Evolutionary conservation across 2,329 filamentous ascomycete species (phyloP).

Genomic region (Trichophyton mentagrophytes): DNA sequence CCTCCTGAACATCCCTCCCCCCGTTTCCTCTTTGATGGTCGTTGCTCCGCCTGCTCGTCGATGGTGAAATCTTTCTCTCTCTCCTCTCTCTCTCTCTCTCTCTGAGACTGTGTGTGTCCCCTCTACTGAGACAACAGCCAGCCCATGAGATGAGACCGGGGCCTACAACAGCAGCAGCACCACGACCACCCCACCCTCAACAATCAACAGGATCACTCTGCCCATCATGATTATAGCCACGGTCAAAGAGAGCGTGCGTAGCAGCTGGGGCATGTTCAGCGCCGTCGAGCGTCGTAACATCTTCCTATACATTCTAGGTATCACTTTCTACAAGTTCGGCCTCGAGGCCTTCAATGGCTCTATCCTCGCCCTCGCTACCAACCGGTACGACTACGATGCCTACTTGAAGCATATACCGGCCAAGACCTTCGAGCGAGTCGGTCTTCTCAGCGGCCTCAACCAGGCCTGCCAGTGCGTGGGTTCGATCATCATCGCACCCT

Average conservation of each 20-base stretch:
- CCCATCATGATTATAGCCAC: constrained; percentile 5
- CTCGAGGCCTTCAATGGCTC: constrained; percentile 42
- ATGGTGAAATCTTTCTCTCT: background rate
- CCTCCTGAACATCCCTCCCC: background rate
- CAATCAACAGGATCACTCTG: background rate
- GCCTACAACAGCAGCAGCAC: background rate
- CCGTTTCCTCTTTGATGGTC: background rate
- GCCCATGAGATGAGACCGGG: background rate
- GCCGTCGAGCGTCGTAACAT: constrained; percentile 35
- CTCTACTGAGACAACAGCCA: background rate
- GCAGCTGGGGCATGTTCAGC: constrained; percentile 24
- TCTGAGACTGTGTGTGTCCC: background rate
- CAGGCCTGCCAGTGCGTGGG: constrained; percentile 41
- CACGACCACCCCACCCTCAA: background rate
- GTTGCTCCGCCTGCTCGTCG: background rate
- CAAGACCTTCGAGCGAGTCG: constrained; percentile 37
- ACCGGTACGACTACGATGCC: constrained; percentile 38
- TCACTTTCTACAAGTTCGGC: constrained; percentile 43
- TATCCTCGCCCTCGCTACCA: constrained; percentile 38
- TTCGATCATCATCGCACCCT: constrained; percentile 39
- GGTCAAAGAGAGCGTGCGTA: constrained; percentile 5
- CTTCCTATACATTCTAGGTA: constrained; percentile 36
- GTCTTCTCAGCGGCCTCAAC: constrained; percentile 38
- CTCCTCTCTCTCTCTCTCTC: background rate
- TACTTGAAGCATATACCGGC: constrained; percentile 19